These are phyloP conservation scores for Linum usitatissimum DNA, from an alignment of 345 rosid species.

Conservation along the genomic window DNA sequence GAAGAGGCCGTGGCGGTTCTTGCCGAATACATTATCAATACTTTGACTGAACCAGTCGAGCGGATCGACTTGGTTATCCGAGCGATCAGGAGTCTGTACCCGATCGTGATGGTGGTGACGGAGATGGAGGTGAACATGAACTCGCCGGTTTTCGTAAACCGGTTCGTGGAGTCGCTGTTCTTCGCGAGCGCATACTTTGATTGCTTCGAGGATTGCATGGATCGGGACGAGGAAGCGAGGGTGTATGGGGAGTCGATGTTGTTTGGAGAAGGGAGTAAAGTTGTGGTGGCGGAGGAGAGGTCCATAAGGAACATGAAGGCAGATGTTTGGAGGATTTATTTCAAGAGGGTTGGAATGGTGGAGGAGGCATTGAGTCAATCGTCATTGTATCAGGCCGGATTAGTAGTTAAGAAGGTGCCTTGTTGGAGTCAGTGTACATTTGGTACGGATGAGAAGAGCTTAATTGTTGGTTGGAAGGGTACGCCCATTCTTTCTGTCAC, in stretches of 20 bases:
- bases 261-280: constrained; percentile 18
- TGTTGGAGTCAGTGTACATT: constrained; percentile 13
- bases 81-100: constrained; percentile 24
- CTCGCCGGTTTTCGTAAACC: constrained; percentile 33
- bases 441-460: constrained; percentile 8
- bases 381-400: constrained; percentile 7
- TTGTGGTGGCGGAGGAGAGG: constrained; percentile 14
- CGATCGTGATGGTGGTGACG: constrained; percentile 28
- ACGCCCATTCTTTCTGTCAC: constrained; percentile 15
- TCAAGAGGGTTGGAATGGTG: constrained; percentile 10
- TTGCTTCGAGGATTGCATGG: constrained; percentile 28
- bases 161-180: constrained; percentile 36
- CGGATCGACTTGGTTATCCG: constrained; percentile 29
- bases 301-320: constrained; percentile 6
- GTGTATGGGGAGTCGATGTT: constrained; percentile 13
- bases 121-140: constrained; percentile 37
- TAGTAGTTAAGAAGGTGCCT: constrained; percentile 7
- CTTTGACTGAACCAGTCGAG: constrained; percentile 17
- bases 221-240: constrained; percentile 15
- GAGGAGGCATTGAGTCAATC: constrained; percentile 8
- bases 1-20: constrained; percentile 31
- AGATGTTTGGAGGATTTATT: constrained; percentile 15
- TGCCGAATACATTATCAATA: constrained; percentile 10
- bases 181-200: constrained; percentile 32
- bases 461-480: constrained; percentile 16